These are phyloP conservation scores for Ceratobasidium sp. DNA, from an alignment of 1,284 basidiomycete species.

Conservation along the genomic window DNA sequence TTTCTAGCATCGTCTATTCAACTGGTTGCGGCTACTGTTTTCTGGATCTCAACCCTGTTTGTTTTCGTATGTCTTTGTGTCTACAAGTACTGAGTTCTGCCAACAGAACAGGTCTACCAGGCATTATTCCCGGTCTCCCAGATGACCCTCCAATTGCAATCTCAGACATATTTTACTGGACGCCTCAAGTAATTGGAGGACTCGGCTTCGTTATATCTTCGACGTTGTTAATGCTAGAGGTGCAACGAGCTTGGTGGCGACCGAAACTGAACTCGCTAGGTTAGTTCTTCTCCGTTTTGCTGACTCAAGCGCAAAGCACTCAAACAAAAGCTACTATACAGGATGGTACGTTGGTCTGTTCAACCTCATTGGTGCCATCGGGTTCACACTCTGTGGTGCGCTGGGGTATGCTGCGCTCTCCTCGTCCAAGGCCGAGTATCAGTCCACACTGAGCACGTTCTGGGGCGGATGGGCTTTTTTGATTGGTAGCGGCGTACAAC, in stretches of 20 bases:
- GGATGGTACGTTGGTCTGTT: slow-evolving; percentile 61
- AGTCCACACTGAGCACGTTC: slow-evolving; percentile 69
- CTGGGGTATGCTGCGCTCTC: slow-evolving; percentile 52
- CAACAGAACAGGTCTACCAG: slow-evolving; percentile 65
- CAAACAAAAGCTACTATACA: neutral
- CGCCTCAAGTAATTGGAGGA: slow-evolving; percentile 71
- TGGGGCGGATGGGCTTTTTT: slow-evolving; percentile 76
- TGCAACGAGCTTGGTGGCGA: slow-evolving; percentile 68
- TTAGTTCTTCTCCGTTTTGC: neutral
- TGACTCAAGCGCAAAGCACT: neutral
- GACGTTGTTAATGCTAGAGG: slow-evolving; percentile 70
- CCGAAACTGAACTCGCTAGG: slow-evolving; percentile 52
- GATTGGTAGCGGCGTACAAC: slow-evolving; percentile 69
- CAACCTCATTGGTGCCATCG: slow-evolving; percentile 70
- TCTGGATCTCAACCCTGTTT: slow-evolving; percentile 69
- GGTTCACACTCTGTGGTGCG: slow-evolving; percentile 67
- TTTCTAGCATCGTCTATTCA: slow-evolving; percentile 69
- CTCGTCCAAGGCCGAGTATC: slow-evolving; percentile 61
- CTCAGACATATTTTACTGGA: slow-evolving; percentile 64
- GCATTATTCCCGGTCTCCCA: slow-evolving; percentile 61
- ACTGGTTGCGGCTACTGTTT: slow-evolving; percentile 68
- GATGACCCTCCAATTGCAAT: slow-evolving; percentile 61
- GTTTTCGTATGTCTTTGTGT: slow-evolving; percentile 11
- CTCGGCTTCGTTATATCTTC: slow-evolving; percentile 70
- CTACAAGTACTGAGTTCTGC: neutral